phyloP scores from a whole-genome alignment of 1,284 basidiomycete species.

The Tremellales sp. region DNA sequence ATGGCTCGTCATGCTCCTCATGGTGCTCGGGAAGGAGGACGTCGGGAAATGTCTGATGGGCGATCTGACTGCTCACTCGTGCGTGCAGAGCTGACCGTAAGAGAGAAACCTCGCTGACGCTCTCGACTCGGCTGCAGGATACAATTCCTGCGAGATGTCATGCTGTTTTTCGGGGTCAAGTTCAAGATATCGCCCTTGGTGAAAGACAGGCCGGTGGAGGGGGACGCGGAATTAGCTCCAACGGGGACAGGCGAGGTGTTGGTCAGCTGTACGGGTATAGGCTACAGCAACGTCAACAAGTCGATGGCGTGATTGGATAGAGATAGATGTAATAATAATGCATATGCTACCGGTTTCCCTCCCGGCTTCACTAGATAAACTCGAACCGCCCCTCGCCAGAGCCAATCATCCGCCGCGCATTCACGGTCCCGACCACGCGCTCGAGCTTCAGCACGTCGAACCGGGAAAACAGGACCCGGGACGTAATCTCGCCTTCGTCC shows the following conservation, averaged over 20 bases:
- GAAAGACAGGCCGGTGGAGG: slow-evolving; percentile 14
- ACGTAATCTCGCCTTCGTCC: slow-evolving; percentile 72
- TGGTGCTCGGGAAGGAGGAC: slow-evolving; percentile 94
- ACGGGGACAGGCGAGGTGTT: slow-evolving; percentile 37
- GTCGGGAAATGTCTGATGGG: slow-evolving; percentile 85
- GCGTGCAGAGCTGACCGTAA: slow-evolving; percentile 43
- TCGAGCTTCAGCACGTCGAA: slow-evolving; percentile 86
- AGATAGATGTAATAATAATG: background rate
- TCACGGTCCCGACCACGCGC: slow-evolving; percentile 60
- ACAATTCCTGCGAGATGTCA: slow-evolving; percentile 82
- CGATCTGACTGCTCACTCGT: slow-evolving; percentile 75
- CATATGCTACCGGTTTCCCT: background rate
- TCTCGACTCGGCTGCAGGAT: slow-evolving; percentile 55
- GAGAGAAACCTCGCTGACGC: background rate
- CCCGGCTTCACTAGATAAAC: slow-evolving; percentile 43
- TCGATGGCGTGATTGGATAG: slow-evolving; percentile 47
- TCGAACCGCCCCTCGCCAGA: slow-evolving; percentile 44
- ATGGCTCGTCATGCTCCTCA: slow-evolving; percentile 78
- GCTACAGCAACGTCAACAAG: slow-evolving; percentile 53
- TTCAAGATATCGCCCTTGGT: slow-evolving; percentile 51
- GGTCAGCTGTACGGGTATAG: slow-evolving; percentile 51
- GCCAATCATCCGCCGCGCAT: slow-evolving; percentile 48
- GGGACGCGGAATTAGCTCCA: slow-evolving; percentile 12
- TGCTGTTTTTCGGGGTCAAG: slow-evolving; percentile 68
- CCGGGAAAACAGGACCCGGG: slow-evolving; percentile 72